phyloP scores from a whole-genome alignment of 2,329 filamentous ascomycete species.

The Cladosporium cucumerinum region DNA sequence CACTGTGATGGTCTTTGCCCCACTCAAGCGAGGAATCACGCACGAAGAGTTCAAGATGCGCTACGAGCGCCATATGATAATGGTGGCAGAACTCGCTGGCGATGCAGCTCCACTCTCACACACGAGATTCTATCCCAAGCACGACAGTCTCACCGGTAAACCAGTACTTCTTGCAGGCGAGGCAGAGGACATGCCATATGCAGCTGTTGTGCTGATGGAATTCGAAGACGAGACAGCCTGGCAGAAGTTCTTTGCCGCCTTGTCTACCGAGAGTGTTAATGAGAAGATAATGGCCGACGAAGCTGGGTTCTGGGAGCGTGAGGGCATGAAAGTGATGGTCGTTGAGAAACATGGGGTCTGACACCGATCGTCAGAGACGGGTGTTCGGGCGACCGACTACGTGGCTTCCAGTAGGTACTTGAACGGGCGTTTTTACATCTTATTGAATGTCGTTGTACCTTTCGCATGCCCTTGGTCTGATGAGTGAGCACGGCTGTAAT shows the following conservation, averaged over 20 bases:
- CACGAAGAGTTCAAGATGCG: background rate
- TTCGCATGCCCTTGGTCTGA: background rate
- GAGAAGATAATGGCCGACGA: background rate
- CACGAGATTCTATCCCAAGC: background rate
- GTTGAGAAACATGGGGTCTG: background rate
- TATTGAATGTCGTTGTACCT: background rate
- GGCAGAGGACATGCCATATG: background rate
- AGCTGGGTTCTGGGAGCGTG: slow-evolving; percentile 2
- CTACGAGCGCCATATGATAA: slow-evolving; percentile 1
- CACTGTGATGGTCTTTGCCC: background rate
- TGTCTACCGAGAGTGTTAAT: background rate
- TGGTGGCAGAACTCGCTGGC: background rate
- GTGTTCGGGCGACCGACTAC: too few species aligned
- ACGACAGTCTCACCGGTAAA: background rate
- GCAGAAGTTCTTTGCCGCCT: background rate
- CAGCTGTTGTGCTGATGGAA: background rate
- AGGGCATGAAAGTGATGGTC: background rate
- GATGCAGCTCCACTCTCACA: background rate
- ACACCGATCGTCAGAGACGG: background rate
- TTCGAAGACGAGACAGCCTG: background rate
- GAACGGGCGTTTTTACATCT: background rate
- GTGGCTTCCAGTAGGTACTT: background rate
- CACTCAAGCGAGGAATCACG: background rate
- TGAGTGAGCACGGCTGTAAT: background rate
- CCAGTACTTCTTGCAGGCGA: background rate